These are phyloP conservation scores for Pyrenochaeta sp. DNA, from an alignment of 2,329 filamentous ascomycete species.

Conservation along the genomic window DNA sequence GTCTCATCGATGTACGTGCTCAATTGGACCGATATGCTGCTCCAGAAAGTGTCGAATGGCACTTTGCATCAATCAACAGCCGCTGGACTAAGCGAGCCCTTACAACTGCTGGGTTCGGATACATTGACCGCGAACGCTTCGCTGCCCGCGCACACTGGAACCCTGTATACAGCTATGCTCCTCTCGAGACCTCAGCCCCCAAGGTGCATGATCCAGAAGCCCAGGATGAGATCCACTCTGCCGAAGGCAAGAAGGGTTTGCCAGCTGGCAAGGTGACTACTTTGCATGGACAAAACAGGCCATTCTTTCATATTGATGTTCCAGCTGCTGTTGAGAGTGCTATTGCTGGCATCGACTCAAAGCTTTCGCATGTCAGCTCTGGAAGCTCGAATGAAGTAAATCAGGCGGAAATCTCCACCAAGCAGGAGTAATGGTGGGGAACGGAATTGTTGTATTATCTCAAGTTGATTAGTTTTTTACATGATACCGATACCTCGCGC, in stretches of 20 bases:
- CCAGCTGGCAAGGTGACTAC: slow-evolving; percentile 62
- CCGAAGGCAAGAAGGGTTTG: slow-evolving; percentile 18
- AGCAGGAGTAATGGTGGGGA: slow-evolving; percentile 14
- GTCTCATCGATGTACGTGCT: slow-evolving; percentile 92
- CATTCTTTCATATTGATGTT: slow-evolving; percentile 92
- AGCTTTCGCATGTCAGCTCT: slow-evolving; percentile 25
- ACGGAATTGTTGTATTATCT: not conserved
- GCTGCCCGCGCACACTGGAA: slow-evolving; percentile 71
- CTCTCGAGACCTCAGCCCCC: slow-evolving; percentile 75
- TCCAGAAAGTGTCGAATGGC: slow-evolving; percentile 89
- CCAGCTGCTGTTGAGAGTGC: slow-evolving; percentile 89
- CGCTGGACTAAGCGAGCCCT: slow-evolving; percentile 92
- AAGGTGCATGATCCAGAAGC: slow-evolving; percentile 60
- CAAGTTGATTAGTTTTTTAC: not conserved
- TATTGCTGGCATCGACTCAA: slow-evolving; percentile 74
- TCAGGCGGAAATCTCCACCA: slow-evolving; percentile 16
- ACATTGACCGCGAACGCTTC: slow-evolving; percentile 61
- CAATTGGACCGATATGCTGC: slow-evolving; percentile 86
- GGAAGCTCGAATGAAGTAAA: slow-evolving; percentile 19
- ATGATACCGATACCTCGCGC: not conserved
- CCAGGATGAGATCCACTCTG: slow-evolving; percentile 29
- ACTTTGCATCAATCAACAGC: slow-evolving; percentile 92
- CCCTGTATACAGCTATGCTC: slow-evolving; percentile 93
- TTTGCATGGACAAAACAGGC: slow-evolving; percentile 85
- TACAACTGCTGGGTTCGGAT: slow-evolving; percentile 86